Conservation (phyloP, 768 basidiomycete species). For the Termitomyces sp. region DNA sequence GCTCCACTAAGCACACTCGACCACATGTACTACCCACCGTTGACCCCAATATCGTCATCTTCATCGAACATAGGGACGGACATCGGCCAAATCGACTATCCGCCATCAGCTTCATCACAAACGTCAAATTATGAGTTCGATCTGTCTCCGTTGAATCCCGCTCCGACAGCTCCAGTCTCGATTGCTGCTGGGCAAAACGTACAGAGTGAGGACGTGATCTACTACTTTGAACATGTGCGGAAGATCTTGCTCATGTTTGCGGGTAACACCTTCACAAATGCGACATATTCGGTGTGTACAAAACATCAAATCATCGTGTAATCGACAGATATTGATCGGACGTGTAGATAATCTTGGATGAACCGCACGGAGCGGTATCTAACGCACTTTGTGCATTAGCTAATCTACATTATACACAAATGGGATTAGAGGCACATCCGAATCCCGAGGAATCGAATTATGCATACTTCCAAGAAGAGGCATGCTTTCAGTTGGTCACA, state of each 20-base stretch:
- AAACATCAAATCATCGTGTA: neutral
- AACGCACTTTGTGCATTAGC: constrained; percentile 75
- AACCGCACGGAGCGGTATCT: constrained; percentile 67
- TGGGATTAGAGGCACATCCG: constrained; percentile 53
- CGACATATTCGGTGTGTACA: constrained; percentile 58
- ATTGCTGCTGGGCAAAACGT: constrained; percentile 34
- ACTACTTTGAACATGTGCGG: constrained; percentile 73
- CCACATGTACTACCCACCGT: constrained; percentile 23
- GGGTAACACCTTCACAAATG: constrained; percentile 54
- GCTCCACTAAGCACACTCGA: constrained; percentile 24
- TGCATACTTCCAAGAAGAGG: constrained; percentile 63
- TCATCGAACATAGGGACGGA: constrained; percentile 24
- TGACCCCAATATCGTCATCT: constrained; percentile 21
- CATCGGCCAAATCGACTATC: constrained; percentile 25
- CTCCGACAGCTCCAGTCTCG: constrained; percentile 12
- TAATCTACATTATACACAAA: constrained; percentile 60
- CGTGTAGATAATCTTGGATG: constrained; percentile 47
- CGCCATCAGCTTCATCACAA: constrained; percentile 21
- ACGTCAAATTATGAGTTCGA: constrained; percentile 29
- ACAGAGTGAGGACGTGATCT: constrained; percentile 57
- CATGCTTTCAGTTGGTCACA: constrained; percentile 54
- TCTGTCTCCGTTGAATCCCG: constrained; percentile 16
- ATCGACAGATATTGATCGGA: constrained; percentile 5
- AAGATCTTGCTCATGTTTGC: constrained; percentile 64
- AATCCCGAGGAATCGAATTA: constrained; percentile 54